Evolutionary conservation across 2,329 filamentous ascomycete species (phyloP).

Genomic region (Nannizziopsis barbatae): DNA sequence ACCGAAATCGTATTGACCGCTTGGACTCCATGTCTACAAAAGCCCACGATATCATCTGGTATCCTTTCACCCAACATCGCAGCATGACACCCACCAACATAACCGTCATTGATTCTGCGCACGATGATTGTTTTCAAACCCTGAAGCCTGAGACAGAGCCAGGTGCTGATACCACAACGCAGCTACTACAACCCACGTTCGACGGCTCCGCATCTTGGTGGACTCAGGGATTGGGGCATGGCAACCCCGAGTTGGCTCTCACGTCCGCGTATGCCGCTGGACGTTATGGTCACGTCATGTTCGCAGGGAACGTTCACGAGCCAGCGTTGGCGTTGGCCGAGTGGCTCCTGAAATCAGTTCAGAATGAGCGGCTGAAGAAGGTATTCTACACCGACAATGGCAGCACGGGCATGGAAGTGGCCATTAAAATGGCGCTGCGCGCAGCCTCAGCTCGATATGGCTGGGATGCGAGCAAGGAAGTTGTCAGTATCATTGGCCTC

Average conservation of each 20-base stretch:
- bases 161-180: conserved; percentile 1
- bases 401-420: conserved; percentile 73
- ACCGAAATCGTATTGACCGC: conserved; percentile 45
- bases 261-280: conserved; percentile 72
- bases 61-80: conserved; percentile 75
- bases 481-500: conserved; percentile 59
- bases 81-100: conserved; percentile 52
- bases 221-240: conserved; percentile 79
- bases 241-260: conserved; percentile 58
- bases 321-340: conserved; percentile 62
- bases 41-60: conserved; percentile 63
- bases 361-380: conserved; percentile 54
- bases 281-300: conserved; percentile 81
- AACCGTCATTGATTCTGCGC: conserved; percentile 66
- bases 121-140: conserved; percentile 67
- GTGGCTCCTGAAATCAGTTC: conserved; percentile 47
- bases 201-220: conserved; percentile 85
- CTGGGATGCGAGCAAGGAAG: conserved; percentile 47
- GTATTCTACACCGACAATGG: conserved; percentile 80
- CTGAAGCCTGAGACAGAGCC: conserved; percentile 22
- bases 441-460: conserved; percentile 56
- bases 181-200: conserved; percentile 54
- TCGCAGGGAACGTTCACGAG: conserved; percentile 66
- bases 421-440: conserved; percentile 71
- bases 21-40: conserved; percentile 51